Conservation (phyloP, 2,329 filamentous ascomycete genomes). For the Alternaria ventricosa region DNA sequence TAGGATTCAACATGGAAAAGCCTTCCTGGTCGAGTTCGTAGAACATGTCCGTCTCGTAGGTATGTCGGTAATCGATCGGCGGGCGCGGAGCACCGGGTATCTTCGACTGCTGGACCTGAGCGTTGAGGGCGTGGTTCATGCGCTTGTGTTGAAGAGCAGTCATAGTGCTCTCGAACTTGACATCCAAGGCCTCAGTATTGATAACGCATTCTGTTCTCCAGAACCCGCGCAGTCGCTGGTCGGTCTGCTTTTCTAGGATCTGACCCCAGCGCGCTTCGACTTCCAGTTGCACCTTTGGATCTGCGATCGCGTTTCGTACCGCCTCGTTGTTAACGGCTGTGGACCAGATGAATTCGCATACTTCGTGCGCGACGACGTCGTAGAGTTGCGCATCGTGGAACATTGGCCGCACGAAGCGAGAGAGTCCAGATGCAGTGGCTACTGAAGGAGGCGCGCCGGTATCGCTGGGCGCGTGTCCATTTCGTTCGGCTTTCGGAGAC, state of each 20-base stretch:
- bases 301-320: constrained; percentile 56
- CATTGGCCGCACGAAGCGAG: constrained; percentile 64
- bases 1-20: constrained; percentile 50
- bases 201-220: constrained; percentile 66
- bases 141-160: constrained; percentile 86
- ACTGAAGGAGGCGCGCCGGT: constrained; percentile 14
- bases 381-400: constrained; percentile 70
- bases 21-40: constrained; percentile 63
- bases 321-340: constrained; percentile 73
- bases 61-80: constrained; percentile 79
- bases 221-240: constrained; percentile 70
- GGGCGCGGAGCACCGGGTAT: constrained; percentile 55
- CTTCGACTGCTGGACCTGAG: constrained; percentile 63
- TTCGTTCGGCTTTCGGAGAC: constrained; percentile 23
- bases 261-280: constrained; percentile 93
- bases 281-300: constrained; percentile 75
- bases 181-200: constrained; percentile 26
- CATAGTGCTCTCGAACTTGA: constrained; percentile 83
- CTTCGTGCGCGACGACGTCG: constrained; percentile 74
- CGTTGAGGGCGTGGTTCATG: constrained; percentile 86
- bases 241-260: constrained; percentile 72
- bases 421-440: constrained; percentile 20
- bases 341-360: constrained; percentile 83
- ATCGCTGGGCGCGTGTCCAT: constrained; percentile 22
- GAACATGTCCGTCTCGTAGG: constrained; percentile 82